phyloP scores from a whole-genome alignment of 164 flowering plant genomes.

The Annona squamosa region DNA sequence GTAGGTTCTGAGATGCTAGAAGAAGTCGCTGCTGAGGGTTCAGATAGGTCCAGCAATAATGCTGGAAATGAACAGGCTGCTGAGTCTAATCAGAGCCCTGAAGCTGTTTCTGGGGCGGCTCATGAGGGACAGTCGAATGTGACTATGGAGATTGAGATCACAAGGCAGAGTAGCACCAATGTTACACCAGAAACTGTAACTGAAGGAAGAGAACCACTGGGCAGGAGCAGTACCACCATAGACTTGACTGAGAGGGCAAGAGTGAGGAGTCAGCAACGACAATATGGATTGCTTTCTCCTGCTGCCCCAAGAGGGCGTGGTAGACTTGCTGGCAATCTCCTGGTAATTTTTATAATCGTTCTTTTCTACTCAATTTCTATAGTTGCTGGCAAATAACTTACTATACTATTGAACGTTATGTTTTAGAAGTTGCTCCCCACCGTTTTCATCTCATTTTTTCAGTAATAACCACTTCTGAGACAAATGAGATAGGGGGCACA shows the following conservation, averaged over 20 bases:
- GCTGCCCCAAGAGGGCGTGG: conserved; percentile 47
- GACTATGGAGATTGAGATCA: conserved; percentile 13
- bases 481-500: too few species aligned
- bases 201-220: conserved; percentile 23
- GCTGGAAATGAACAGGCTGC: conserved; percentile 23
- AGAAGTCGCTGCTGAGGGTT: conserved; percentile 33
- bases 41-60: conserved; percentile 34
- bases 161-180: conserved; percentile 21
- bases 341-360: conserved; percentile 4
- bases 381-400: background rate
- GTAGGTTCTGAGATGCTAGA: conserved; percentile 33
- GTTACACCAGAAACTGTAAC: conserved; percentile 24
- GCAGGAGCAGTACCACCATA: conserved; percentile 25
- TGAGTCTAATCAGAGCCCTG: conserved; percentile 29
- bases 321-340: conserved; percentile 36
- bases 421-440: too few species aligned
- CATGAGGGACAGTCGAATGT: conserved; percentile 23
- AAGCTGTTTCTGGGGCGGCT: conserved; percentile 12
- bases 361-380: background rate
- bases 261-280: conserved; percentile 40
- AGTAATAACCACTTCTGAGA: too few species aligned
- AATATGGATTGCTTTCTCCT: conserved; percentile 30
- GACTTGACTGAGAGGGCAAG: conserved; percentile 56
- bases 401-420: too few species aligned
- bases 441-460: too few species aligned